Base-by-base conservation (phyloP, 495 filamentous ascomycete species). In the Xylaria castorea region DNA sequence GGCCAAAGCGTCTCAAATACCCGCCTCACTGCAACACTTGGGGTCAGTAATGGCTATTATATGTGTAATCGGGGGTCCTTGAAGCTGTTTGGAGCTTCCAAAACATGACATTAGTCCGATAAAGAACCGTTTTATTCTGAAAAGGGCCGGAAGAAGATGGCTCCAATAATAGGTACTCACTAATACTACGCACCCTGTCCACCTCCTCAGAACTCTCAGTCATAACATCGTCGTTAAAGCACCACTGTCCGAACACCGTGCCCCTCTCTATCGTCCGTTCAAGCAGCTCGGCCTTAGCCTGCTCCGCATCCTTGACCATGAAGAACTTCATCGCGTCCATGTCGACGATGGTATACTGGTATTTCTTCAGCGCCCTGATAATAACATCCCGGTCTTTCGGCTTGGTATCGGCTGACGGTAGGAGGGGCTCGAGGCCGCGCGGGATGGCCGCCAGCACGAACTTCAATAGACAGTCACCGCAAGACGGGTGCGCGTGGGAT, bases 301-400 rank as follows among this genome's bases (percentile, higher is more conserved):
- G 83, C 74, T 84, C 83, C 27, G 83, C 79, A 67, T 84, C 83
- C 38, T 82, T 83, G 34, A 84, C 73, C 83, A 84, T 84, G 71
- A 81, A 77, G 78, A 84, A 84, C 60, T 76, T 76, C 70, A 78
- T 75, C 6, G 83, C 80, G 72, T 84, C 83, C 1, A 81, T 82
- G 57, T 81, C 77, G 8, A 83, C 72, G 44, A 84, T 72, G 0
- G 79, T 78, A 62, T 84, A 82, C 73, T 83, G 83, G 75, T 82
- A 84, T 62, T 80, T 80, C 76, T 75, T 77, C 58, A 84, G 74
- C 42, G 82, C 82, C 67, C 79, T 80, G 63, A 83, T 74, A 53
- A 84, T 76, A 3, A 76, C 77, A 55, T 76, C 71, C 22, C 82
- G 77, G 68, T 79, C 75, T 44, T 68, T 65, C 6, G 71, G 71